Conservation (phyloP, 371 early-diverging fungal species). For the Blakeslea trispora region DNA sequence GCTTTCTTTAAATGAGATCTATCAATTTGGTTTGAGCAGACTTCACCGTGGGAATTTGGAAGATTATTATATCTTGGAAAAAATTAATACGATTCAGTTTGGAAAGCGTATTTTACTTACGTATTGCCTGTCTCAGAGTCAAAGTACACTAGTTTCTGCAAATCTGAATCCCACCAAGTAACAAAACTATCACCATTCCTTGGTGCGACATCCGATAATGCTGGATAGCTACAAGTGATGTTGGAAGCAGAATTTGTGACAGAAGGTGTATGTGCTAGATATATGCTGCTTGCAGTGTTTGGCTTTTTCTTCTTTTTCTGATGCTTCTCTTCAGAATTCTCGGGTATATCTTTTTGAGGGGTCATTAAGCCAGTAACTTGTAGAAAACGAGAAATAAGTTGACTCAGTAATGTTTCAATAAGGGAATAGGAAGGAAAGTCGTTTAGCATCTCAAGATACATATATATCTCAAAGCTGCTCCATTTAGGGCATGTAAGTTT, state of each 20-base stretch:
- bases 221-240: too few relatives aligned
- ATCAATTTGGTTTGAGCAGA: constrained; percentile 15
- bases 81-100: background rate
- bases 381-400: constrained; percentile 4
- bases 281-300: background rate
- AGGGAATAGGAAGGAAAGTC: constrained; percentile 10
- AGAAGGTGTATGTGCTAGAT: constrained; percentile 2
- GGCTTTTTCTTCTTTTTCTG: constrained; percentile 1
- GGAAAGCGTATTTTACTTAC: constrained; percentile 6
- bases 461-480: constrained; percentile 45
- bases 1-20: constrained; percentile 11
- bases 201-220: too few relatives aligned
- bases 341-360: too few relatives aligned
- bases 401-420: constrained; percentile 2
- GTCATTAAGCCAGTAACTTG: background rate
- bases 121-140: constrained; percentile 18
- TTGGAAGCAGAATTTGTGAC: background rate
- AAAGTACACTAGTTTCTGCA: constrained; percentile 9
- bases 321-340: too few relatives aligned
- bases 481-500: constrained; percentile 40
- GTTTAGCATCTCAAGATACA: constrained; percentile 20
- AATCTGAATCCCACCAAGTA: constrained; percentile 17
- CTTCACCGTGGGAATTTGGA: background rate
- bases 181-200: background rate
- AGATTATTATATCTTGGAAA: constrained; percentile 6